A percentile compares a stretch with the other conserved stretches of the same genome.
These are phyloP conservation scores for Euphorbia schlechtendalii DNA, from an alignment of 441 rosid species.

Conservation along the genomic window DNA sequence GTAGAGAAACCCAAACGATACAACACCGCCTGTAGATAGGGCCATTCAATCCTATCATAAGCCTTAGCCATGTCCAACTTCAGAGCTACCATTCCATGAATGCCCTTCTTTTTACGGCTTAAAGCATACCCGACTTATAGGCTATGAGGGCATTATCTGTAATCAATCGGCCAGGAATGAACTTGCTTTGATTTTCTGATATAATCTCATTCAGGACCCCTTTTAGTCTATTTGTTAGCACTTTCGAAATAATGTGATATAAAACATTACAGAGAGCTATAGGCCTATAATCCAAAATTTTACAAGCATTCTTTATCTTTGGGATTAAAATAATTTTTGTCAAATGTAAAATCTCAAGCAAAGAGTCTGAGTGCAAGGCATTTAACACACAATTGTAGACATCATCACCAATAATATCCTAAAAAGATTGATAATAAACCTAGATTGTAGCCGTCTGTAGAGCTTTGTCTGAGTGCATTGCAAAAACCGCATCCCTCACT, in stretches of 20 bases:
- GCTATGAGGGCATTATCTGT: neutral
- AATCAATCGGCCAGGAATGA: neutral
- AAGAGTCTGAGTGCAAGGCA: no score
- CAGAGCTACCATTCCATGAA: neutral
- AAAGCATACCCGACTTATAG: neutral
- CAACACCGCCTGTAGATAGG: neutral
- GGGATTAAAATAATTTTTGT: neutral
- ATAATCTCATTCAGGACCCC: neutral
- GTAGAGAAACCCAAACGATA: neutral
- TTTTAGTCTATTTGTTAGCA: neutral
- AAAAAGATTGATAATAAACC: no score
- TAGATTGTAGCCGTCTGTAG: no score
- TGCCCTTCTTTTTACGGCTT: neutral
- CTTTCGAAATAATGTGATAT: neutral
- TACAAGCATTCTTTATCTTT: neutral
- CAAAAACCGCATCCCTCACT: no score
- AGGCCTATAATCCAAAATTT: neutral
- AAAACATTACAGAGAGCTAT: neutral
- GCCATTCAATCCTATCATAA: neutral
- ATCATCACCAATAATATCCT: no score
- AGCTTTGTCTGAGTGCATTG: no score
- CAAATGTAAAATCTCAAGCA: neutral
- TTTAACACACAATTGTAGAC: no score
- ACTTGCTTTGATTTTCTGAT: neutral
- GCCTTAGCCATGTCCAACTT: neutral